A percentile compares a stretch with the other conserved stretches of the same genome.
Conservation (phyloP, 805 yeast genomes). For the Peterozyma toletana region DNA sequence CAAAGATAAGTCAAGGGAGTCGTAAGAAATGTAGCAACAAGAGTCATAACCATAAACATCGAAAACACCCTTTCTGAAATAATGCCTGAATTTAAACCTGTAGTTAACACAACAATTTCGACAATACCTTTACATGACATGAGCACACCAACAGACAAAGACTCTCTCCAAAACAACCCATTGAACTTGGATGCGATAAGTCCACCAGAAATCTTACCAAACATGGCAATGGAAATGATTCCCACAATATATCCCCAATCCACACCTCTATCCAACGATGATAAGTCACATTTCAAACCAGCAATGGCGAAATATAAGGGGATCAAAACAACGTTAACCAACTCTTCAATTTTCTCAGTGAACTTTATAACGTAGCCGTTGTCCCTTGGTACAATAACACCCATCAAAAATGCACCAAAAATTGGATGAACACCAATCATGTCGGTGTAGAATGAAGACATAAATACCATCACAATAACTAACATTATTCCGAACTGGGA, state of each 20-base stretch:
- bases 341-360: constrained; percentile 71
- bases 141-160: constrained; percentile 67
- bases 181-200: constrained; percentile 51
- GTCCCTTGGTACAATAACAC: constrained; percentile 70
- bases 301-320: constrained; percentile 79
- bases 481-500: constrained; percentile 53
- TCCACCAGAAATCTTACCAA: constrained; percentile 66
- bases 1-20: constrained; percentile 61
- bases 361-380: constrained; percentile 63
- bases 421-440: constrained; percentile 83
- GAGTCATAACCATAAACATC: constrained; percentile 80
- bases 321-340: constrained; percentile 62
- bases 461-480: constrained; percentile 48
- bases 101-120: constrained; percentile 70
- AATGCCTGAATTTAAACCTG: constrained; percentile 68
- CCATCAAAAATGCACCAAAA: constrained; percentile 78
- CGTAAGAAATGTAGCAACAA: constrained; percentile 70
- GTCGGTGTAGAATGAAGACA: constrained; percentile 73
- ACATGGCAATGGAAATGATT: constrained; percentile 57
- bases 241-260: constrained; percentile 79
- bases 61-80: constrained; percentile 60
- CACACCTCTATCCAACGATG: constrained; percentile 51
- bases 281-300: constrained; percentile 65
- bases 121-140: constrained; percentile 90
- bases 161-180: constrained; percentile 67